Evolutionary conservation across 1,284 basidiomycete species (phyloP), one percentile per base, ranked within the genome.

Genomic region (Boletus sp.): DNA sequence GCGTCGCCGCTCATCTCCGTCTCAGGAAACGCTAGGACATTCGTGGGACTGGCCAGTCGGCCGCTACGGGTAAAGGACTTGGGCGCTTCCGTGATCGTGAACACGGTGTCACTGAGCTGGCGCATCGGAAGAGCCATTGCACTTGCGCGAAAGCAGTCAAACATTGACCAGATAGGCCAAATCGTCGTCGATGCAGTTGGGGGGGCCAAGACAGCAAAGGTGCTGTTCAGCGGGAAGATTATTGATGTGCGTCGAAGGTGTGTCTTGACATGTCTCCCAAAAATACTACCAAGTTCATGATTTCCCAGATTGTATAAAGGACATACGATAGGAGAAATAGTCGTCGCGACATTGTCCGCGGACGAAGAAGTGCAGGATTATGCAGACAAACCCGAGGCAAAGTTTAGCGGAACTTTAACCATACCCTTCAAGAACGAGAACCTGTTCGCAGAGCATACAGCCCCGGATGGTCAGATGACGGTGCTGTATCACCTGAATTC

Each of bases 371-470:
- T 45, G 2, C 48, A 41, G 16, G 42, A 51, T 17, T 40, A 47
- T 37, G 10, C 50, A 6, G 36, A 53, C 36, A 33, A 23, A 26
- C 33, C 44, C 26, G 48, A 45, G 36, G 53, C 44, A 12, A 49
- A 29, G 39, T 62, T 68, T 35, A 36, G 41, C 5, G 69, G 69
- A 13, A 58, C 49, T 3, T 33, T 72, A 20, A 56, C 57, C 46
- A 76, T 81, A 46, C 78, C 80, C 3, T 81, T 81, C 72, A 78
- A 82, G 65, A 82, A 82, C 55, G 80, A 82, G 58, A 82, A 82
- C 57, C 62, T 81, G 22, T 68, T 75, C 44, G 66, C 75, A 12
- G 66, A 72, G 45, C 66, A 66, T 20, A 64, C 68, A 1, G 52
- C 68, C 27, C 68, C 67, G 4, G 57, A 65, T 22, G 69, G 58